Evolutionary conservation across 139 green algal species (phyloP), one percentile per base, ranked within the genome.

Genomic region (Tetraselmis striata): DNA sequence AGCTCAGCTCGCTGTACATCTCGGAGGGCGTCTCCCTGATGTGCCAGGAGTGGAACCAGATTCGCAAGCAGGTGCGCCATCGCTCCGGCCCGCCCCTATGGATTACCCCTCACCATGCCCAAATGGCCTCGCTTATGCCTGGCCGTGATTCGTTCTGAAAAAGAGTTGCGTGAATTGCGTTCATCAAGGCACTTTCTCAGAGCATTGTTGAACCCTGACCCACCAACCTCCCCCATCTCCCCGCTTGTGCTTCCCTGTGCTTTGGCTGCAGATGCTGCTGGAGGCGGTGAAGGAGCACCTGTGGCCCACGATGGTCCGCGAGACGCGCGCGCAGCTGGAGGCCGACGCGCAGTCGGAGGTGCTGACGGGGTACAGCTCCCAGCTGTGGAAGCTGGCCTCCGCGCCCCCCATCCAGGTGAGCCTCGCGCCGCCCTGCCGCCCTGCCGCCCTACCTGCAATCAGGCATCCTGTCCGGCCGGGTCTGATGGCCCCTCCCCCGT

Each of bases 41-140:
- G 25, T 85, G 84, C 0, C 28, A 80, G 59, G 81, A 79, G 45
- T 97, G 94, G 94, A 92, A 97, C 80, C 58, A 88, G 24, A 67
- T 90, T 82, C 87, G 93, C 26, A n/a, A 59, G 28, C 59, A 83
- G 23, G 88, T 97, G 45, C 45, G 45, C 45, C 45, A 25, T 18
- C 45, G 45, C 45, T 18, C n/a, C n/a, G n/a, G n/a, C n/a, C n/a
- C n/a, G n/a, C n/a, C n/a, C n/a, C n/a, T n/a, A n/a, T n/a, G n/a
- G n/a, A n/a, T n/a, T n/a, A n/a, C n/a, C n/a, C n/a, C n/a, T n/a
- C n/a, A n/a, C n/a, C n/a, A n/a, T n/a, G n/a, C n/a, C n/a, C n/a
- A n/a, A n/a, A n/a, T n/a, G n/a, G n/a, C n/a, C n/a, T n/a, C n/a
- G n/a, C n/a, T n/a, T n/a, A n/a, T n/a, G n/a, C n/a, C n/a, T n/a